Conservation (phyloP, 129 eudicot species). For the Logfia minima region DNA sequence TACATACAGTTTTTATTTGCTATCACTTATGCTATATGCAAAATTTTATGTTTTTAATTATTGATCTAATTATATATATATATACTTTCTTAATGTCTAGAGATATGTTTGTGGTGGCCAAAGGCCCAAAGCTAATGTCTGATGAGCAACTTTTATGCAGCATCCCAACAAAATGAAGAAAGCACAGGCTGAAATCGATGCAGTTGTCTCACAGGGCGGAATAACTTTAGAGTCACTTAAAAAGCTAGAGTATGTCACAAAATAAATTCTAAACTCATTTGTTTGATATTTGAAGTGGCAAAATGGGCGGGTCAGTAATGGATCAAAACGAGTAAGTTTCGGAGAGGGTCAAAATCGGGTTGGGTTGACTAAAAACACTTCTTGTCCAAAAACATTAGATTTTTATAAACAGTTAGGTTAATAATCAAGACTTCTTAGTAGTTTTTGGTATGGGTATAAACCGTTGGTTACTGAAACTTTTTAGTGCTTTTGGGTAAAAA, state of each 20-base stretch:
- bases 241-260: conserved; percentile 59
- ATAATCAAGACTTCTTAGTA: too few species aligned
- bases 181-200: conserved; percentile 92
- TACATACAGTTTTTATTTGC: background rate
- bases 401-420: too few species aligned
- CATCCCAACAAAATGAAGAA: conserved; percentile 89
- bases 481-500: background rate
- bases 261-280: conserved; percentile 1
- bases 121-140: conserved; percentile 14
- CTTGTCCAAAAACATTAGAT: background rate
- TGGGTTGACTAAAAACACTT: background rate
- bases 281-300: conserved; percentile 4
- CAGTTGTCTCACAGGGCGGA: conserved; percentile 57
- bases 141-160: conserved; percentile 47
- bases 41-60: background rate
- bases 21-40: background rate
- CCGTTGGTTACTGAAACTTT: background rate
- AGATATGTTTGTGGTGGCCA: conserved; percentile 20
- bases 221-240: conserved; percentile 71
- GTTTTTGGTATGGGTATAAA: too few species aligned
- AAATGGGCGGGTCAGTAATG: background rate
- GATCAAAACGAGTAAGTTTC: too few species aligned
- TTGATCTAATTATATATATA: background rate
- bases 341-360: background rate
- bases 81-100: conserved; percentile 15